Evolutionary conservation across 2,329 filamentous ascomycete species (phyloP), one percentile per base, ranked within the genome.

Genomic region (Pyrenophora seminiperda): DNA sequence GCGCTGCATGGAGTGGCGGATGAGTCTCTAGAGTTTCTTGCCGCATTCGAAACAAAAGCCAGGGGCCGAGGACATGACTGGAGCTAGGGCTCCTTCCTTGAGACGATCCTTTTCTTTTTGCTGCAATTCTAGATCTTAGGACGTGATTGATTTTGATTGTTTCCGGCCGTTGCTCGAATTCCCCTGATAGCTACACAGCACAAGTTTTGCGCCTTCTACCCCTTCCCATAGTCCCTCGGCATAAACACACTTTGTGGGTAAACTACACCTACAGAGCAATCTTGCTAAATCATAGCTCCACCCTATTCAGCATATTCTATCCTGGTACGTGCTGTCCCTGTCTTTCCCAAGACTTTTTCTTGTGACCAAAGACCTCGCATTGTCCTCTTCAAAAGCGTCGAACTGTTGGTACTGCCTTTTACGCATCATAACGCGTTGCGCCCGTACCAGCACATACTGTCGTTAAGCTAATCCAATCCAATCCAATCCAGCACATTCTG

Each of bases 261-360:
- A 22, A 24, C 14, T 22, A 19, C 13, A 22, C 18, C 14, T 22
- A 19, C 13, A 43, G n/a, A 18, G 36, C 30, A 50, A 46, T 32
- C 17, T 45, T 46, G 41, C 47, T 46, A 19, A 47, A 32, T 18
- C 29, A 10, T 15, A 43, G 38, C 43, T 57, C 27, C 55, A 51
- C 18, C 27, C 4, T 38, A 61, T 22, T 58, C 55, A 46, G 29
- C 49, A 9, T 41, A 42, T 19, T 46, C 42, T 18, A 27, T 52
- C 15, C 62, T 54, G 54, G 48, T 54, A 47, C 17, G 48, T 54
- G 4, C 2, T 18, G 44, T 53, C 24, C 41, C 43, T 29, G 41
- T 59, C 14, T 20, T 19, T n/a, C 6, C 6, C 19, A 5, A 9
- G 4, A 14, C 7, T 17, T 24, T 33, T 27, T 33, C 19, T 13